A percentile compares a stretch with the other conserved stretches of the same genome.
Evolutionary conservation across 305 asterid species (phyloP).

Genomic region (Fraxinus baroniana): DNA sequence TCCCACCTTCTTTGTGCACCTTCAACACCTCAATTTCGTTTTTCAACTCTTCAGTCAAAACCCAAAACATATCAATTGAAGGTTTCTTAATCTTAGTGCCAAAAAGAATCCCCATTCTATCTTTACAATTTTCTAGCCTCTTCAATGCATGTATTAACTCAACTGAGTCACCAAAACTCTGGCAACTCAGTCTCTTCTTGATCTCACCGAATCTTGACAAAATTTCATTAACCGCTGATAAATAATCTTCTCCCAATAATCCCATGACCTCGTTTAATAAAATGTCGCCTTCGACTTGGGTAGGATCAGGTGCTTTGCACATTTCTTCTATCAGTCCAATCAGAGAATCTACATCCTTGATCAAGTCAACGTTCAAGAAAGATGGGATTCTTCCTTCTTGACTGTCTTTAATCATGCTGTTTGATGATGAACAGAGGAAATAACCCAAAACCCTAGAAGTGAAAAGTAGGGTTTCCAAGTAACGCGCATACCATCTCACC

Average conservation of each 20-base stretch:
- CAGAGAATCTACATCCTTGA: slow-evolving; percentile 56
- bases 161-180: slow-evolving; percentile 70
- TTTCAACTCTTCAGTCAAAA: slow-evolving; percentile 40
- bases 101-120: slow-evolving; percentile 32
- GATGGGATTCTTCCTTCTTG: slow-evolving; percentile 48
- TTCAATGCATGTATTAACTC: slow-evolving; percentile 54
- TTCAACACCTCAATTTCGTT: slow-evolving; percentile 37
- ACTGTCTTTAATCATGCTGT: slow-evolving; percentile 28
- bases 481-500: slow-evolving; percentile 80
- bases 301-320: slow-evolving; percentile 52
- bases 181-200: slow-evolving; percentile 41
- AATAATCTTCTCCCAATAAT: slow-evolving; percentile 44
- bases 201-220: slow-evolving; percentile 56
- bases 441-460: slow-evolving; percentile 62
- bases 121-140: slow-evolving; percentile 56
- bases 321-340: slow-evolving; percentile 48
- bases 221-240: slow-evolving; percentile 50
- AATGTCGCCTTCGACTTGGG: slow-evolving; percentile 33
- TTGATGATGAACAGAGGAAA: slow-evolving; percentile 47
- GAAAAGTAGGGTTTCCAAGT: slow-evolving; percentile 58
- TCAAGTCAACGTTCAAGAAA: slow-evolving; percentile 43
- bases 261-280: slow-evolving; percentile 43
- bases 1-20: slow-evolving; percentile 25
- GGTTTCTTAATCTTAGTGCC: slow-evolving; percentile 38
- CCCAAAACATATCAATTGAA: slow-evolving; percentile 54